phyloP scores from a whole-genome alignment of 108 stramenopile species.

The Ochromonas danica region DNA sequence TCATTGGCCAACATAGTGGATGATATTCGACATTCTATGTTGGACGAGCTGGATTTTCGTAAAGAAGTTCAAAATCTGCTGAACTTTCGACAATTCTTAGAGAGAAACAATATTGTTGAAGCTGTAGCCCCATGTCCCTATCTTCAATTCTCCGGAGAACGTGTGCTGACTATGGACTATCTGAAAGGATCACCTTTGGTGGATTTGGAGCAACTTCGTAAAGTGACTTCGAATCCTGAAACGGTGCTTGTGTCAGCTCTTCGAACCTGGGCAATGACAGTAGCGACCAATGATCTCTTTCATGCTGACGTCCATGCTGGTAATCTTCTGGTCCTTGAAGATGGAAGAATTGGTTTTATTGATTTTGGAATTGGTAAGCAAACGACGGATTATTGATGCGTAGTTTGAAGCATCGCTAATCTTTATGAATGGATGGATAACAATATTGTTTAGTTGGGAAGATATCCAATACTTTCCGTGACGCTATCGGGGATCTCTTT shows the following conservation, averaged over 20 bases:
- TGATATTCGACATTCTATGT: slow-evolving; percentile 78
- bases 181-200: slow-evolving; percentile 80
- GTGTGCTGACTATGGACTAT: slow-evolving; percentile 83
- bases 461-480: slow-evolving; percentile 1
- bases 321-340: slow-evolving; percentile 69
- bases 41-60: slow-evolving; percentile 87
- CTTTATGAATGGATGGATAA: not conserved
- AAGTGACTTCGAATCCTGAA: slow-evolving; percentile 71
- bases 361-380: slow-evolving; percentile 80
- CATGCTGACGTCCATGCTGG: slow-evolving; percentile 97
- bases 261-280: slow-evolving; percentile 84
- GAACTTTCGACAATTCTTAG: slow-evolving; percentile 79
- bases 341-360: slow-evolving; percentile 90
- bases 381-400: not conserved
- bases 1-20: slow-evolving; percentile 74
- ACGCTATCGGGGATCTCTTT: not conserved
- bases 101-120: slow-evolving; percentile 60
- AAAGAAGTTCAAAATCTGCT: slow-evolving; percentile 82
- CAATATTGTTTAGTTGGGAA: slow-evolving; percentile 65
- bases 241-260: slow-evolving; percentile 80
- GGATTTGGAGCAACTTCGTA: slow-evolving; percentile 69
- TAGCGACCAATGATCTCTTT: slow-evolving; percentile 84
- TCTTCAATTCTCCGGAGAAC: slow-evolving; percentile 36
- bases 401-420: not conserved
- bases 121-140: slow-evolving; percentile 70